Conservation (phyloP, 139 green algal species). For the Penium margaritaceum region DNA sequence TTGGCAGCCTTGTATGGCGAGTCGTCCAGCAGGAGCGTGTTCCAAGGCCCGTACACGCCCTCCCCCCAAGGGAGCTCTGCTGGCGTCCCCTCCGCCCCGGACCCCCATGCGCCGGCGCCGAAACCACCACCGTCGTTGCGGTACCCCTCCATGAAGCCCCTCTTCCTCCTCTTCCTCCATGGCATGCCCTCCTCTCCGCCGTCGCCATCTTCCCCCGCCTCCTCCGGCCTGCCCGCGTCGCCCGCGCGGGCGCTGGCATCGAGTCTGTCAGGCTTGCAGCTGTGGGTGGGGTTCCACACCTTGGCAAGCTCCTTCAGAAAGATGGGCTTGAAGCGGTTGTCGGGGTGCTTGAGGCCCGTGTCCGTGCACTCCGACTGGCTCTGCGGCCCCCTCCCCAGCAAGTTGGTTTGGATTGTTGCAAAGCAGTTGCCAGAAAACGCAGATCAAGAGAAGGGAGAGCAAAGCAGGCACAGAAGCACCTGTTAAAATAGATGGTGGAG, state of each 20-base stretch:
- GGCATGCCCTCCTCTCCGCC: too few species aligned
- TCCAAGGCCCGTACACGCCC: conserved; percentile 30
- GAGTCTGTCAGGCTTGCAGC: too few species aligned
- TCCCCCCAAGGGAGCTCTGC: not conserved
- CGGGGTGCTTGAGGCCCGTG: conserved; percentile 36
- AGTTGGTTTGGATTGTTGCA: not conserved
- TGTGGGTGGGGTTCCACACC: conserved; percentile 21
- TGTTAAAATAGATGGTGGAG: not conserved
- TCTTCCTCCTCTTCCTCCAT: too few species aligned
- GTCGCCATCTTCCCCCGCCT: too few species aligned
- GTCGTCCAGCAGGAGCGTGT: conserved; percentile 49
- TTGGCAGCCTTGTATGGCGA: conserved; percentile 39
- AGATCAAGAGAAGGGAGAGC: too few species aligned
- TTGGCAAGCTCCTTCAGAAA: conserved; percentile 47
- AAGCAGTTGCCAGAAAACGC: not conserved
- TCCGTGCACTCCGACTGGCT: conserved; percentile 35
- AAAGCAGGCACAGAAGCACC: too few species aligned
- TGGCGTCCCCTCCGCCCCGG: too few species aligned
- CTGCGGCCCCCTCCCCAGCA: not conserved
- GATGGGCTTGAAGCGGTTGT: conserved; percentile 43
- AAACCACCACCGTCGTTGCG: too few species aligned
- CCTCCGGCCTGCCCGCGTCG: too few species aligned
- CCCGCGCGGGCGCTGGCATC: too few species aligned
- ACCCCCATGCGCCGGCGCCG: too few species aligned
- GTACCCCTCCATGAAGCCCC: too few species aligned